phyloP scores from a whole-genome alignment of 108 stramenopile species.

The Aurantiochytrium sp. region DNA sequence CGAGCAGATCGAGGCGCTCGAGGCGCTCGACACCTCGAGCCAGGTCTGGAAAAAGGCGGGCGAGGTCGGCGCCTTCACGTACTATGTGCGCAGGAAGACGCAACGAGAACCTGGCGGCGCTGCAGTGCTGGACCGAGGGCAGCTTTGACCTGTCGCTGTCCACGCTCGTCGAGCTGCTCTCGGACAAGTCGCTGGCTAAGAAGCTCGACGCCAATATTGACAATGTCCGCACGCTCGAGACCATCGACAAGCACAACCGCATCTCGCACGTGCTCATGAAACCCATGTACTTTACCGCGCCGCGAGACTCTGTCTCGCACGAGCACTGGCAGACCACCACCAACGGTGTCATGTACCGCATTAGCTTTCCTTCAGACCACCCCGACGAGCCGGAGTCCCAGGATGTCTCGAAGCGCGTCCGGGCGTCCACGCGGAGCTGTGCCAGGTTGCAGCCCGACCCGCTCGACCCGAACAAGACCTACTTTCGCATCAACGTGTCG shows the following conservation, averaged over 20 bases:
- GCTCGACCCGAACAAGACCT: neutral
- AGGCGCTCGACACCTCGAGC: neutral
- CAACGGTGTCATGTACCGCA: neutral
- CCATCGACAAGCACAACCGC: neutral
- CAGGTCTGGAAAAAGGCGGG: neutral
- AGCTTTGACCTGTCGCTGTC: neutral
- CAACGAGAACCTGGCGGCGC: neutral
- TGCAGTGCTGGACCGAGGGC: conserved; percentile 1
- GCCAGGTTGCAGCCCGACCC: neutral
- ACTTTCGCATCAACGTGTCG: neutral
- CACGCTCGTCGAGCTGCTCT: neutral
- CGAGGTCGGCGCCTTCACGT: neutral
- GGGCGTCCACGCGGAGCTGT: neutral
- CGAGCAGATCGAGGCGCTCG: neutral
- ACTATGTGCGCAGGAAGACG: neutral
- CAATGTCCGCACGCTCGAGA: neutral
- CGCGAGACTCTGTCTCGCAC: neutral
- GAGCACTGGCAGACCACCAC: neutral
- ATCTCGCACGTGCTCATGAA: conserved; percentile 12
- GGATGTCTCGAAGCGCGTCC: neutral
- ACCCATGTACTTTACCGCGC: conserved; percentile 19
- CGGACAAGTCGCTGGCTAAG: neutral
- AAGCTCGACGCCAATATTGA: neutral
- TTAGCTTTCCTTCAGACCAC: neutral
- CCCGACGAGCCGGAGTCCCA: neutral